These are phyloP conservation scores for Camelina neglecta DNA, from an alignment of 345 rosid genomes.

Conservation along the genomic window DNA sequence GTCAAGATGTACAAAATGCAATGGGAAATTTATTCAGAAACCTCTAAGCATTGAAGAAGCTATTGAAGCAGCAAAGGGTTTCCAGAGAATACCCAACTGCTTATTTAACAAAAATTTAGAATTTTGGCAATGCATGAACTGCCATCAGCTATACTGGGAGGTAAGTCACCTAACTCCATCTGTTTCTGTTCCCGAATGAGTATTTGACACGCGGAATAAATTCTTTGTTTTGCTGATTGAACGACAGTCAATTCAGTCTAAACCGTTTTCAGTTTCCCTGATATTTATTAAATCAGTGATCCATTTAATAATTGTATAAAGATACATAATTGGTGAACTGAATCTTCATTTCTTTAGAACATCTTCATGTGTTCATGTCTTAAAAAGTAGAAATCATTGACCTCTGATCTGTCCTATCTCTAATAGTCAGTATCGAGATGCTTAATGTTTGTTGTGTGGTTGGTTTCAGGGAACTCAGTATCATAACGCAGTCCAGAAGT, in stretches of 20 bases:
- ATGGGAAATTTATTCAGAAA: conserved; percentile 87
- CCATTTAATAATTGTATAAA: neutral
- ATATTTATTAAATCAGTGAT: neutral
- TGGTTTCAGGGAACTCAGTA: conserved; percentile 84
- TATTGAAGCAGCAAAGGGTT: conserved; percentile 89
- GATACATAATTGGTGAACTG: neutral
- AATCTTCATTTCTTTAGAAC: neutral
- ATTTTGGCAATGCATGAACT: conserved; percentile 98
- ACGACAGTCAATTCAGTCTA: neutral
- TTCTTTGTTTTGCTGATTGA: neutral
- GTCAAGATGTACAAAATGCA: conserved; percentile 97
- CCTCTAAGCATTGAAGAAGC: conserved; percentile 85
- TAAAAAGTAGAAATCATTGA: conserved; percentile 3
- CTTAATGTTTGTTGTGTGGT: conserved; percentile 9
- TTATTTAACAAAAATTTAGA: conserved; percentile 81
- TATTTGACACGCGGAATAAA: neutral
- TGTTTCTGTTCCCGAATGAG: neutral
- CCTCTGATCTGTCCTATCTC: neutral
- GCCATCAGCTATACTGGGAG: conserved; percentile 98
- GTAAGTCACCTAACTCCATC: conserved; percentile 44
- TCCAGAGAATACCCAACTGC: conserved; percentile 88
- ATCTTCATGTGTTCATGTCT: neutral
- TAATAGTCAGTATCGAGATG: conserved; percentile 1
- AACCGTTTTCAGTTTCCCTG: neutral
- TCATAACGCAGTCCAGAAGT: conserved; percentile 89